These are phyloP conservation scores for Ophiostoma ulmi DNA, from an alignment of 2,329 filamentous ascomycete species.

Conservation along the genomic window DNA sequence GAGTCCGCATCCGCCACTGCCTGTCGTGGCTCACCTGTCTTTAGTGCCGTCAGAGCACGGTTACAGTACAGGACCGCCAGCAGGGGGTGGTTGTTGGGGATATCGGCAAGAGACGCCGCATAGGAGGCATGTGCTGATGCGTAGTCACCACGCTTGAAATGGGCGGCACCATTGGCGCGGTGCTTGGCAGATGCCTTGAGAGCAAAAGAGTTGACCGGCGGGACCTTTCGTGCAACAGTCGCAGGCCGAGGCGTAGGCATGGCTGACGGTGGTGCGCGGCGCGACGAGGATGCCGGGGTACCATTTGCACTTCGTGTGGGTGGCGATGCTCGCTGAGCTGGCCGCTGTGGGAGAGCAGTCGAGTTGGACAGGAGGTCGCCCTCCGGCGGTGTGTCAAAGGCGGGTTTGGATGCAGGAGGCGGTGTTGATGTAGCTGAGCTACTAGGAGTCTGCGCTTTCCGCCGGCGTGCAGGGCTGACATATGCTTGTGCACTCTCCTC, in stretches of 20 bases:
- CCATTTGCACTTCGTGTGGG: slow-evolving; percentile 29
- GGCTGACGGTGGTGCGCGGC: slow-evolving; percentile 38
- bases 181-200: slow-evolving; percentile 72
- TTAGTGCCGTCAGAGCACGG: slow-evolving; percentile 80
- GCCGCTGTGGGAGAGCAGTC: slow-evolving; percentile 33
- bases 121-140: slow-evolving; percentile 80
- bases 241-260: slow-evolving; percentile 30
- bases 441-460: slow-evolving; percentile 43
- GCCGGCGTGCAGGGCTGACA: slow-evolving; percentile 77
- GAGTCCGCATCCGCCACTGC: slow-evolving; percentile 80
- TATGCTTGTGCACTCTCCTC: slow-evolving; percentile 80
- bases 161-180: slow-evolving; percentile 73
- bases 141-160: slow-evolving; percentile 93
- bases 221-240: slow-evolving; percentile 54
- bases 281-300: slow-evolving; percentile 32
- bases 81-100: slow-evolving; percentile 76
- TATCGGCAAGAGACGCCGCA: slow-evolving; percentile 64
- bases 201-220: slow-evolving; percentile 61
- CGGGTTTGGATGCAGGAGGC: slow-evolving; percentile 34
- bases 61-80: slow-evolving; percentile 88
- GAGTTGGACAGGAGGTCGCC: slow-evolving; percentile 61
- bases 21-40: slow-evolving; percentile 85
- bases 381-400: slow-evolving; percentile 39
- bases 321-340: slow-evolving; percentile 10
- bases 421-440: slow-evolving; percentile 38